Conservation (phyloP, 2,329 filamentous ascomycete genomes). For the Claviceps maximensis region DNA sequence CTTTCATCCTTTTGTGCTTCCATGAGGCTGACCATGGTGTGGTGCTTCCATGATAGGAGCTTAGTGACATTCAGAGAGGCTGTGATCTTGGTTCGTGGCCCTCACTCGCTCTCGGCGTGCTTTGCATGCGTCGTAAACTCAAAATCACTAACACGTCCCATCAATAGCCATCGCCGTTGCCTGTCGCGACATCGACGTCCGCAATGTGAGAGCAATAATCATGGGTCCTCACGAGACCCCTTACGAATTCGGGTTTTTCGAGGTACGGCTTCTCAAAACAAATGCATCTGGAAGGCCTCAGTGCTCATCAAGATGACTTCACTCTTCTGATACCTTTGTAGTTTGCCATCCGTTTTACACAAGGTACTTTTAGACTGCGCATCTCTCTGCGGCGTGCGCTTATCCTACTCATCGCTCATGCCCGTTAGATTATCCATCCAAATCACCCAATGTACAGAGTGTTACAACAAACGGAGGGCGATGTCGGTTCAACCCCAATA, state of each 20-base stretch:
- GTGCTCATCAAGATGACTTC: neutral
- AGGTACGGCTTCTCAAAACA: conserved; percentile 42
- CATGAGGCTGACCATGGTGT: conserved; percentile 5
- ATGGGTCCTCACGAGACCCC: conserved; percentile 88
- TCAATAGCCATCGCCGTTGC: conserved; percentile 66
- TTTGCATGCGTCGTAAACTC: neutral
- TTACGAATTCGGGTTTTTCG: conserved; percentile 95
- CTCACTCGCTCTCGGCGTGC: conserved; percentile 1
- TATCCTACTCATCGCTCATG: neutral
- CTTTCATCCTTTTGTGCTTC: neutral
- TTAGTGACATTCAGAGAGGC: conserved; percentile 71
- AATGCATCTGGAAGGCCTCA: neutral
- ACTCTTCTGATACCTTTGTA: conserved; percentile 18
- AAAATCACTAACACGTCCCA: neutral
- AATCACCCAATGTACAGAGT: conserved; percentile 47
- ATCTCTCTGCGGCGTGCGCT: neutral
- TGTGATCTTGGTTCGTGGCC: conserved; percentile 62
- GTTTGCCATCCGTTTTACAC: conserved; percentile 67
- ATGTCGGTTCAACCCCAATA: conserved; percentile 92
- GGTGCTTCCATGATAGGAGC: conserved; percentile 44
- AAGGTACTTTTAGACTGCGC: conserved; percentile 35
- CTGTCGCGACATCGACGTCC: conserved; percentile 77
- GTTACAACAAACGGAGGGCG: conserved; percentile 80
- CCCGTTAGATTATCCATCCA: conserved; percentile 63
- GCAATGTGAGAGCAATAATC: conserved; percentile 75